A percentile compares a stretch with the other conserved stretches of the same genome.
Conservation (phyloP, 2,329 filamentous ascomycete genomes). For the Drechslerella dactyloides region DNA sequence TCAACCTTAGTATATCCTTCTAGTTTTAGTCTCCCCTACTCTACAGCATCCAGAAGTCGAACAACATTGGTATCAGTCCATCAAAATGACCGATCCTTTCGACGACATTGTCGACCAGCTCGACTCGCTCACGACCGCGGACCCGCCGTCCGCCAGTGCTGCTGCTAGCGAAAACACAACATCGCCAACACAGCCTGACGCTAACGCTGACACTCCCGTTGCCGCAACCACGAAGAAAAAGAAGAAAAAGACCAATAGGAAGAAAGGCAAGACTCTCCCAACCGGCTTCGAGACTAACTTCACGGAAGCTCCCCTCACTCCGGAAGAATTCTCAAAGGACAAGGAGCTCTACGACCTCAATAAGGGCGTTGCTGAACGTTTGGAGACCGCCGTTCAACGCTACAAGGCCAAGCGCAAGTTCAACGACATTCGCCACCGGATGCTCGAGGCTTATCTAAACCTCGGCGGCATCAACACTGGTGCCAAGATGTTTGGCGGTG, state of each 20-base stretch:
- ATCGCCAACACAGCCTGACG: constrained; percentile 24
- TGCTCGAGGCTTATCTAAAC: constrained; percentile 81
- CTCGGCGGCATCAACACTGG: constrained; percentile 78
- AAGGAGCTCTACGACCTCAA: constrained; percentile 68
- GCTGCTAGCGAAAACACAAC: constrained; percentile 15
- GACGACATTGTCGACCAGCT: constrained; percentile 41
- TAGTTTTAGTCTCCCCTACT: no score
- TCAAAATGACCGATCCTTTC: constrained; percentile 27
- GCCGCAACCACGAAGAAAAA: constrained; percentile 39
- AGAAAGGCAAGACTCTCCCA: constrained; percentile 57
- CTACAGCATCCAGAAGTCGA: no score
- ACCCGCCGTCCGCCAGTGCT: background rate
- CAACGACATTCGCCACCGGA: constrained; percentile 63
- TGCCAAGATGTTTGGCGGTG: constrained; percentile 69
- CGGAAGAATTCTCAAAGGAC: constrained; percentile 71
- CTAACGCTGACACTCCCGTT: constrained; percentile 9
- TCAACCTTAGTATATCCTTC: no score
- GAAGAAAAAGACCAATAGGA: constrained; percentile 59
- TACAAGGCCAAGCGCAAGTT: constrained; percentile 80
- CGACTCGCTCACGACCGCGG: constrained; percentile 26
- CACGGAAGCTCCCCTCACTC: constrained; percentile 78
- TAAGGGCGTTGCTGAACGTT: constrained; percentile 62
- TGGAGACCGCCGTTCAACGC: constrained; percentile 82
- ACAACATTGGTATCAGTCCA: background rate
- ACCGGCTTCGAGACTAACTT: constrained; percentile 82